Base-by-base conservation (phyloP, 148 eudicot genomes). In the Linanthus parryae region DNA sequence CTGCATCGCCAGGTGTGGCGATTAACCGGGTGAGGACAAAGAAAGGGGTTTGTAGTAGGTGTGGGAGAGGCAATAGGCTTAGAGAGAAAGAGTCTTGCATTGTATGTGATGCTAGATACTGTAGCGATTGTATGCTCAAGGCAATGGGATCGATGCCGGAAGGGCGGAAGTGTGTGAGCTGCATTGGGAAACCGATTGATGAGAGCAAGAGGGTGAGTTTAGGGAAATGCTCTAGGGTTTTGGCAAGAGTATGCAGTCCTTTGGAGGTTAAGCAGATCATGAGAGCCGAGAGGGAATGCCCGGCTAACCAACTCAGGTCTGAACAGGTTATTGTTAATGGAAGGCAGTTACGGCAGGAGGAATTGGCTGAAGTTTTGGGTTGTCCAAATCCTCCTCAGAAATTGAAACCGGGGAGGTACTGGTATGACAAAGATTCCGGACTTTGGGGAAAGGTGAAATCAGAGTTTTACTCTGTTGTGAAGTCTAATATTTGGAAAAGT, bases 111-210 rank as follows among this genome's bases (percentile, higher is more conserved):
- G 59, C 66, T 0, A 59, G 48, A 62, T 74, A 65, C 14, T 74
- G 79, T 44, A 28, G 43, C 11, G 65, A 68, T 33, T 74, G 74
- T 44, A 48, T 74, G 52, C 52, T 74, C 5, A 74, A 62, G 48
- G 79, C 75, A 0, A 74, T 74, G 79, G 79, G 75, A 7, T 62
- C 71, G 0, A 74, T 74, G 79, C 72, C 79, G 0, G 72, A 74
- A 42, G 79, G 79, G 0, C 39, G 75, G 38, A 74, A 74, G 16
- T 74, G 79, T 15, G 72, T 74, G 11, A 38, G 58, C 6, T 74
- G 75, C 56, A 65, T 74, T 24, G 79, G 79, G 27, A 28, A 51
- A 12, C 59, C 75, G 0, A 58, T 74, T 43, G 66, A 74, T 16
- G 79, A 74, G 56, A 37, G 52, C 1, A 74, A 48, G 24, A 21